These are phyloP conservation scores for Hypholoma sublateritium DNA, from an alignment of 768 basidiomycete species.

Conservation along the genomic window DNA sequence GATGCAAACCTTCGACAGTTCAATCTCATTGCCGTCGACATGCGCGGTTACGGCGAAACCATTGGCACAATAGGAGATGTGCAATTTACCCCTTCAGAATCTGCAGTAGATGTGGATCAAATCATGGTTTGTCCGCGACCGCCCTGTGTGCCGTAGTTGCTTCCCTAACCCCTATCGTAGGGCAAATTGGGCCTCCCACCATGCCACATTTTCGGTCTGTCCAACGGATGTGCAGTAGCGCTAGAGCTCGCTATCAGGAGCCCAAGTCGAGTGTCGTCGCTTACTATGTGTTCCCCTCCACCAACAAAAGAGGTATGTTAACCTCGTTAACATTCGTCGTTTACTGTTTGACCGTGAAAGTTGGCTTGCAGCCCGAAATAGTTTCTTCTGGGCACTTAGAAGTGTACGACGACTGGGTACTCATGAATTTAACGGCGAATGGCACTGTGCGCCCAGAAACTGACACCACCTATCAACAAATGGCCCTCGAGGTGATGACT, in stretches of 20 bases:
- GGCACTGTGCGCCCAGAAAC: neutral
- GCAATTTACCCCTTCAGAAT: conserved; percentile 27
- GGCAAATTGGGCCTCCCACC: conserved; percentile 31
- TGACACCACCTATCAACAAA: conserved; percentile 8
- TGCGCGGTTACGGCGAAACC: conserved; percentile 33
- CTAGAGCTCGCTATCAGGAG: conserved; percentile 30
- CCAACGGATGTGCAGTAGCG: conserved; percentile 32
- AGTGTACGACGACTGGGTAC: conserved; percentile 13
- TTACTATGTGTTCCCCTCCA: conserved; percentile 37
- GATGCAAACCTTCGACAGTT: conserved; percentile 34
- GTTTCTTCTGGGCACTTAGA: conserved; percentile 24
- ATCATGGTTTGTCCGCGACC: conserved; percentile 27
- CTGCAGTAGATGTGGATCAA: conserved; percentile 29
- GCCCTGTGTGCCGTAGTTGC: neutral
- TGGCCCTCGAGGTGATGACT: conserved; percentile 19
- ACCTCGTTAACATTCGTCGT: neutral
- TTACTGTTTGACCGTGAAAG: neutral
- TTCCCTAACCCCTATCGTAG: conserved; percentile 14
- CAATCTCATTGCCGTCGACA: conserved; percentile 36
- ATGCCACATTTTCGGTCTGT: conserved; percentile 35
- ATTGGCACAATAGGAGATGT: conserved; percentile 22
- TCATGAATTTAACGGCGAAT: neutral
- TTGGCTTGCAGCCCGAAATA: conserved; percentile 24
- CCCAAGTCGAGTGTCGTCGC: conserved; percentile 30
- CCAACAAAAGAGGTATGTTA: conserved; percentile 30